Base-by-base conservation (phyloP, 495 filamentous ascomycete genomes). In the Friedmanniomyces simplex region DNA sequence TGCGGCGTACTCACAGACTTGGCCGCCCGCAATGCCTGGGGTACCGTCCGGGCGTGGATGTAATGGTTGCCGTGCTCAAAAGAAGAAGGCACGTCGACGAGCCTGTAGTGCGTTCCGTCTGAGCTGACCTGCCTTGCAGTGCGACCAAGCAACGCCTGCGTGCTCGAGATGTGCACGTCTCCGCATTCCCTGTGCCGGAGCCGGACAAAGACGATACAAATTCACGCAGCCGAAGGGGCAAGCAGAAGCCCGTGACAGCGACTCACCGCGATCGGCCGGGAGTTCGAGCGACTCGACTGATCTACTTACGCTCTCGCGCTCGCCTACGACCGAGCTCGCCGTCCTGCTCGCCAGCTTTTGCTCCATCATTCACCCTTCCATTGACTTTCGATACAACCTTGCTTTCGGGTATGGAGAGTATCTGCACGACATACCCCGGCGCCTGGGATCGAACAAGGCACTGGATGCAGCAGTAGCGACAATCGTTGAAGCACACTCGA, bases 161-260 rank as follows among this genome's bases (percentile, higher is more conserved):
- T 63, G 61, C 42, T 50, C 57, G 36, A 60, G 61, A 53, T 63
- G 61, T 34, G 42, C 28, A 12, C 57, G 61, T 1, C 57, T 63
- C n/a, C 21, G 41, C 7, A 26, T 63, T 14, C 24, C 18, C 2
- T 63, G 61, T 45, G 36, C 54, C 3, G 61, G 61, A 14, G 42
- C 37, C 14, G 61, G 61, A 18, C 50, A 54, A 22, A 57, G 34
- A 30, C 13, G 61, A 20, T 63, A 37, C 61, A 63, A 56, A 34
- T 63, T 63, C 49, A 55, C 20, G 10, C 28, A 34, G 28, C 39
- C 46, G 13, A 2, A 49, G 25, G 4, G 6, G 7, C 6, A 49
- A 26, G 12, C 46, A 24, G 3, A 12, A 24, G 6, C 7, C 46
- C 46, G 24, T 8, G 22, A 43, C 10, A 47, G 13, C 47, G 1